Conservation (phyloP, 805 yeast species). For the Yamadazyma sp. region DNA sequence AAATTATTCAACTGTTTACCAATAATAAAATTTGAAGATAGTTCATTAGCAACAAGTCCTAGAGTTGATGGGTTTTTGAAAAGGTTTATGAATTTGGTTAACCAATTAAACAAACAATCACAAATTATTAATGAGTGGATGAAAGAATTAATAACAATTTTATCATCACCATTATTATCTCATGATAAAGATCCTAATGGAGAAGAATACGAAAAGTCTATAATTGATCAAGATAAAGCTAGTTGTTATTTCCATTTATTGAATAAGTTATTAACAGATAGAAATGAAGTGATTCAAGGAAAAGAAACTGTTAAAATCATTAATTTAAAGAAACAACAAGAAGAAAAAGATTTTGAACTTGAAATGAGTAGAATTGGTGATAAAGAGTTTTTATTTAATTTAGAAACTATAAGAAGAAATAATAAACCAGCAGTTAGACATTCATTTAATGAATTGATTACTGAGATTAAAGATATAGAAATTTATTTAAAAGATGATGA, state of each 20-base stretch:
- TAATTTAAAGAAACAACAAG: constrained; percentile 17
- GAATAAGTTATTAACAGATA: constrained; percentile 32
- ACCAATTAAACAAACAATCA: constrained; percentile 51
- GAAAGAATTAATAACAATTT: constrained; percentile 35
- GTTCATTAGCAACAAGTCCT: constrained; percentile 19
- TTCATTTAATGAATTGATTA: constrained; percentile 32
- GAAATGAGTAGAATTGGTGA: constrained; percentile 27
- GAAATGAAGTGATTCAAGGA: constrained; percentile 40
- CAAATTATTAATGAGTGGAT: constrained; percentile 51
- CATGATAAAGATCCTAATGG: constrained; percentile 57
- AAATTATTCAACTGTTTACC: constrained; percentile 31
- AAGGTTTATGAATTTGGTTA: constrained; percentile 18
- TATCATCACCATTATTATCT: constrained; percentile 48
- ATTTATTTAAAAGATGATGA: constrained; percentile 22
- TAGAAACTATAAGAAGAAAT: constrained; percentile 19
- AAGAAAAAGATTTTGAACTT: constrained; percentile 16
- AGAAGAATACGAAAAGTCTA: constrained; percentile 72
- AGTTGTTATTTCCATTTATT: constrained; percentile 55
- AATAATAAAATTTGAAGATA: constrained; percentile 16
- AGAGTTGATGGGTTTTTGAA: too few relatives aligned
- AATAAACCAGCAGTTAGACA: constrained; percentile 29
- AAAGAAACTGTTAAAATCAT: constrained; percentile 20
- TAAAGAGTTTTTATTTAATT: constrained; percentile 19
- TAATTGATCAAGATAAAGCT: constrained; percentile 72
- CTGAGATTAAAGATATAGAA: constrained; percentile 26